Evolutionary conservation across 1,284 basidiomycete genomes (phyloP), one percentile per base, ranked within the genome.

Genomic region (Cutaneotrichosporon cavernicola): DNA sequence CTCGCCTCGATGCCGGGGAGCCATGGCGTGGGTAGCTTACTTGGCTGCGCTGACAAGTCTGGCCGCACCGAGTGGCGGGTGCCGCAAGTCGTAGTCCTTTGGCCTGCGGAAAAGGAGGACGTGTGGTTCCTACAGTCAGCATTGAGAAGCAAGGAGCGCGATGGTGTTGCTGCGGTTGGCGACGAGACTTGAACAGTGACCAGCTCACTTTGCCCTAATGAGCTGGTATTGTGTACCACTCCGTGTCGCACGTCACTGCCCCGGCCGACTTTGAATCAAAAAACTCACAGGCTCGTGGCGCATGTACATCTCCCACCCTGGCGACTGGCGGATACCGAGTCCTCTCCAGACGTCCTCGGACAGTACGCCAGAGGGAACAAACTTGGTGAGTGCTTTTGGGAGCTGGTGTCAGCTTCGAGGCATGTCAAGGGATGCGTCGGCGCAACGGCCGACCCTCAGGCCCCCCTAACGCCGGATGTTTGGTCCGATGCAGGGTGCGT

Each of bases 301-400:
- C 75, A 81, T 79, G 73, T 81, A 81, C 79, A 81, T 81, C 69
- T 81, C 76, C 80, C 80, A 81, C 61, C 80, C 80, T 53, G 78
- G 78, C 46, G 76, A 78, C 64, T 81, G 80, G 61, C 79, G 72
- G 59, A 81, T 79, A 8, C 80, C 80, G 32, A 81, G 72, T 18
- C 78, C 77, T 62, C 80, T 68, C 80, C 80, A 81, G 21, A 76
- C 72, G 57, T 79, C 76, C 65, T 81, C 80, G 5, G 75, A 56
- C 55, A 76, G 75, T 18, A 81, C 71, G 26, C 80, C 80, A 9
- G 77, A 67, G 18, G 80, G 80, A 30, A 76, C 69, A 62, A 72
- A 81, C 63, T 78, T 75, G 32, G 79, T 72, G 10, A 81, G 72
- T 38, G 72, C 74, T 69, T 81, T 81, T 6, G 80, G 80, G 40